Base-by-base conservation (phyloP, 2,329 filamentous ascomycete species). In the Aspergillus tubingensis region DNA sequence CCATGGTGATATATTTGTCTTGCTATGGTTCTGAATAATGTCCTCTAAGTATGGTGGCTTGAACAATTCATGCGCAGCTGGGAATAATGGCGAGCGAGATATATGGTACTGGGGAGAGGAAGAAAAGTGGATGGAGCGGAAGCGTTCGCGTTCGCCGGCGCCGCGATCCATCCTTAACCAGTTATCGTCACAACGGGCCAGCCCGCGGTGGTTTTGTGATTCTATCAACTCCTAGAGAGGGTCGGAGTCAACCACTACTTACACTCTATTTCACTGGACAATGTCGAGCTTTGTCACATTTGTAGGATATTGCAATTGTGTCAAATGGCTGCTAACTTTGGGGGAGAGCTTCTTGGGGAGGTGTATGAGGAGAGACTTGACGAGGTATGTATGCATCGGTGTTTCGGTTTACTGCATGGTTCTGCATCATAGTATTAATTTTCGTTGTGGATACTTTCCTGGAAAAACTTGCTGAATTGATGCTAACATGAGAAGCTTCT, bases 281-380 rank as follows among this genome's bases (percentile, higher is more conserved):
- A 50, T 50, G 47, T 19, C 3, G 47, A 13, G 10, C 32, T 13
- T 36, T 36, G 11, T 15, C 11, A 36, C 32, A 36, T 36, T 36
- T 36, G 32, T 13, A 6, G 32, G 32, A 6, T 36, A 10, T 36
- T 36, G 11, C 32, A 13, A 13, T 36, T 36, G 32, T 36, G 39
- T 54, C 55, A 8, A 19, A 58, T 76, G 73, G 72, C 74, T 57
- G 72, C 72, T 49, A 69, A 63, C 58, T 76, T 86, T 64, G 86
- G 86, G 48, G 80, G 79, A 69, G 81, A 76, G 67, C 75, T 87
- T 71, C 74, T 88, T 59, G 75, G 69, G 50, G 81, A 83, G 66
- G 77, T 85, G 57, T 75, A 80, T 61, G 79, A 82, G 66, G 77
- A 81, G 65, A 72, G 74, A 54, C 71, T 85, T 58, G 77, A 82